Percentiles rank a stretch among this genome's conserved stretches.
phyloP scores from a whole-genome alignment of 306 rosid species.

The Morella rubra region DNA sequence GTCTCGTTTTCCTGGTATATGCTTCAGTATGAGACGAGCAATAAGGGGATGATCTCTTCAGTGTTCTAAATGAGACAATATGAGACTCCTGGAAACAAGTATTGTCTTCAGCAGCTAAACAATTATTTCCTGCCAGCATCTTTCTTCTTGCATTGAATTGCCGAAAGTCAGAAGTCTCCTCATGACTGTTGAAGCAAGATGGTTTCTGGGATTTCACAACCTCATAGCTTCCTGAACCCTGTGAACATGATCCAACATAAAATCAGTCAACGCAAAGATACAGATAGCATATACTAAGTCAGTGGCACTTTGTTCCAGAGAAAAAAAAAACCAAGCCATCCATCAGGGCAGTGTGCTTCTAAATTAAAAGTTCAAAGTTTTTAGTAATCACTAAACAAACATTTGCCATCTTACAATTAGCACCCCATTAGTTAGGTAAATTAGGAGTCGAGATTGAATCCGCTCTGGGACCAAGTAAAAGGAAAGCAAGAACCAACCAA shows the following conservation, averaged over 20 bases:
- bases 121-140: conserved; percentile 20
- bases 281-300: conserved; percentile 22
- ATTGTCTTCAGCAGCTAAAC: conserved; percentile 35
- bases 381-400: not conserved
- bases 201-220: conserved; percentile 27
- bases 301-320: not conserved
- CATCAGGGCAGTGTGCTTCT: not conserved
- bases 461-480: not conserved
- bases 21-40: conserved; percentile 34
- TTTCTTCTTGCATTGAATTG: conserved; percentile 22
- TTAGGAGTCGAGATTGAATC: not conserved
- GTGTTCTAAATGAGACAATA: conserved; percentile 37
- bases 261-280: conserved; percentile 21
- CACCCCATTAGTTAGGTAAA: not conserved
- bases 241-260: conserved; percentile 20
- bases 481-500: not conserved
- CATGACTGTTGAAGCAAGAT: conserved; percentile 28
- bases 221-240: conserved; percentile 37
- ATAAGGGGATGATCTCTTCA: conserved; percentile 56
- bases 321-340: not conserved
- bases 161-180: conserved; percentile 31
- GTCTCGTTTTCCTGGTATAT: conserved; percentile 56
- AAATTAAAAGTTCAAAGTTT: not conserved
- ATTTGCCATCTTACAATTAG: not conserved
- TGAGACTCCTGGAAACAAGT: conserved; percentile 41